These are phyloP conservation scores for Rosa chinensis DNA, from an alignment of 306 rosid genomes.

Conservation along the genomic window DNA sequence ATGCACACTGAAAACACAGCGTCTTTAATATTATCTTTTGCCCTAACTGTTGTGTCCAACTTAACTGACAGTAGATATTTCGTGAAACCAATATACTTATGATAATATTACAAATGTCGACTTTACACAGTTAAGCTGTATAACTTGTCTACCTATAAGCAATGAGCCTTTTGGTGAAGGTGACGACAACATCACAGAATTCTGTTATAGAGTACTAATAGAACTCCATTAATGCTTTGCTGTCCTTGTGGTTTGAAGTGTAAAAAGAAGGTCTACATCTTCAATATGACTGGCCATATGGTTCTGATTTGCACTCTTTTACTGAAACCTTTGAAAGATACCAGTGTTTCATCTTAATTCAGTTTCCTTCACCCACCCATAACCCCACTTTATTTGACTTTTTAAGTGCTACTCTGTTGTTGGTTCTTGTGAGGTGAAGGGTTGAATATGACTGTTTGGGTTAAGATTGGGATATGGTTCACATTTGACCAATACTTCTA, in stretches of 20 bases:
- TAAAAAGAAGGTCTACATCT: neutral
- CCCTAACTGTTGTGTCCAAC: neutral
- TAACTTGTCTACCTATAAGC: neutral
- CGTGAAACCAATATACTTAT: neutral
- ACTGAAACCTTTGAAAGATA: neutral
- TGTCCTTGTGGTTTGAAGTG: neutral
- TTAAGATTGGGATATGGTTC: neutral
- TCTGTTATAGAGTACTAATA: neutral
- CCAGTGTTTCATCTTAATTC: neutral
- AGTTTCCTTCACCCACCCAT: neutral
- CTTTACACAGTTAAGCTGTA: neutral
- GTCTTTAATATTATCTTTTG: neutral
- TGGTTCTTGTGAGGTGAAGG: constrained; percentile 1
- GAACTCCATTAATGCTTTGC: neutral
- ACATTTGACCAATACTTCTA: neutral
- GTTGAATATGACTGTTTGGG: neutral
- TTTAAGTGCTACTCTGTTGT: neutral
- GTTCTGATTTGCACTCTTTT: neutral
- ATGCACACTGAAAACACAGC: neutral
- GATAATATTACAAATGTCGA: neutral
- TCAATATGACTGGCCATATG: neutral
- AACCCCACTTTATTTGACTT: neutral
- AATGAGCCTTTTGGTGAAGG: neutral
- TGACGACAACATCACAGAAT: neutral
- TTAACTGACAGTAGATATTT: neutral